A percentile compares a stretch with the other conserved stretches of the same genome.
These are phyloP conservation scores for Populus deltoides DNA, from an alignment of 345 rosid genomes.

Conservation along the genomic window DNA sequence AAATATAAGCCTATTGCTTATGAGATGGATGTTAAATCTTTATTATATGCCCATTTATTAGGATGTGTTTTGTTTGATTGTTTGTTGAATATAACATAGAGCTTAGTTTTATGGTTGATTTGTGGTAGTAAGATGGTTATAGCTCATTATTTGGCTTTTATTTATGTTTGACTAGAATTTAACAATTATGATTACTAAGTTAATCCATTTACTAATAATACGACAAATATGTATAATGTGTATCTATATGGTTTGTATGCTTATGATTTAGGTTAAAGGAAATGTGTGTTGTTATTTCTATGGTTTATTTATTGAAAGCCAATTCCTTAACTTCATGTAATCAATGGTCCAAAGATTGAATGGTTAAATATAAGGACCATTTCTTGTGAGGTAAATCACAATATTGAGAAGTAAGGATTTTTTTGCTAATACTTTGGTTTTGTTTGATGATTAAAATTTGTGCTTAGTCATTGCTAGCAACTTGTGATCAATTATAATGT, in stretches of 20 bases:
- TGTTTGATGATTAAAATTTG: too few relatives aligned
- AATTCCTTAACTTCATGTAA: neutral
- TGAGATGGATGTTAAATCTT: neutral
- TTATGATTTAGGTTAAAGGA: neutral
- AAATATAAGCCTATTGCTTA: neutral
- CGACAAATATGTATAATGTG: neutral
- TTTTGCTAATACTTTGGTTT: neutral
- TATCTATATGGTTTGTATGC: neutral
- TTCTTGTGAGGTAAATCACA: neutral
- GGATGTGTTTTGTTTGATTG: neutral
- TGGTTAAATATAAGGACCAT: neutral
- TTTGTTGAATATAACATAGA: neutral
- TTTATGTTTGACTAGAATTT: neutral
- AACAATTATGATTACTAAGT: neutral
- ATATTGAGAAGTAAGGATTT: neutral
- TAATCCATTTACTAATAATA: neutral
- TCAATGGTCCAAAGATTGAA: neutral
- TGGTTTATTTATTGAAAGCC: neutral
- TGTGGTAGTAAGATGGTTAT: neutral
- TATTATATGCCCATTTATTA: neutral
- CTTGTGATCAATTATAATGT: neutral
- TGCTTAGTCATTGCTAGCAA: neutral
- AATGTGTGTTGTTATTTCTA: neutral
- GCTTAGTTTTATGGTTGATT: neutral
- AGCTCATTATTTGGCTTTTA: conserved; percentile 2